Percentiles rank a stretch among this genome's conserved stretches.
Evolutionary conservation across 2,329 filamentous ascomycete genomes (phyloP).

Genomic region (Monosporascus sp.): DNA sequence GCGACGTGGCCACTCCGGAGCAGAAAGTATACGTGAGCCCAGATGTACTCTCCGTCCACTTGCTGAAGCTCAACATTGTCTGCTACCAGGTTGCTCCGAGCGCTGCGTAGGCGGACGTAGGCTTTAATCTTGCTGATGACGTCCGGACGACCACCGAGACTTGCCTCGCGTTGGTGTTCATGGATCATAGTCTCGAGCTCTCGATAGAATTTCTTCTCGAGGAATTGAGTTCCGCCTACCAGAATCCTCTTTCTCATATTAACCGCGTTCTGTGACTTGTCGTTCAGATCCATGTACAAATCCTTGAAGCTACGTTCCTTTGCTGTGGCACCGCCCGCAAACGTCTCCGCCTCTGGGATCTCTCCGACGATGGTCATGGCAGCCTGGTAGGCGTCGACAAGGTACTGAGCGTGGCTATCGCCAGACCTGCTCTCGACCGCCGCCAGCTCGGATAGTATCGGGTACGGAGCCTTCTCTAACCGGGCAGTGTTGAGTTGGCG

Average conservation of each 20-base stretch:
- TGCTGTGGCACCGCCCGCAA: conserved; percentile 57
- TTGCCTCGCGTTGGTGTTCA: conserved; percentile 82
- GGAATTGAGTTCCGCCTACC: conserved; percentile 68
- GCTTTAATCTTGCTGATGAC: conserved; percentile 87
- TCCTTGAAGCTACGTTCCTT: conserved; percentile 70
- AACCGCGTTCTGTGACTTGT: conserved; percentile 57
- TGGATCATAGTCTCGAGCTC: conserved; percentile 72
- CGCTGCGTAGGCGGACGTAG: conserved; percentile 76
- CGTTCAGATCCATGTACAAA: conserved; percentile 71
- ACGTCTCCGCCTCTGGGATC: conserved; percentile 51
- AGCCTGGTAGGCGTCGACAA: conserved; percentile 78
- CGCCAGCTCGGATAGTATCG: conserved; percentile 70
- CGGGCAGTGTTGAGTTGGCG: conserved; percentile 72
- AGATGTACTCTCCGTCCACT: conserved; percentile 77
- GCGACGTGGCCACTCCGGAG: conserved; percentile 76
- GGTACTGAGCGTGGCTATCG: conserved; percentile 65
- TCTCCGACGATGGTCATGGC: conserved; percentile 76
- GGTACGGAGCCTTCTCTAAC: conserved; percentile 59
- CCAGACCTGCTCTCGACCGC: conserved; percentile 65
- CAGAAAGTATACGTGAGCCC: conserved; percentile 91
- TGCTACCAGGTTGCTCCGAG: conserved; percentile 76
- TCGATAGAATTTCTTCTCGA: conserved; percentile 75
- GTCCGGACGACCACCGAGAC: conserved; percentile 82
- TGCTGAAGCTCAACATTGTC: conserved; percentile 77
- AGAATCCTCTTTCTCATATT: conserved; percentile 74